Conservation (phyloP, 305 asterid genomes). For the Fraxinus velutina region DNA sequence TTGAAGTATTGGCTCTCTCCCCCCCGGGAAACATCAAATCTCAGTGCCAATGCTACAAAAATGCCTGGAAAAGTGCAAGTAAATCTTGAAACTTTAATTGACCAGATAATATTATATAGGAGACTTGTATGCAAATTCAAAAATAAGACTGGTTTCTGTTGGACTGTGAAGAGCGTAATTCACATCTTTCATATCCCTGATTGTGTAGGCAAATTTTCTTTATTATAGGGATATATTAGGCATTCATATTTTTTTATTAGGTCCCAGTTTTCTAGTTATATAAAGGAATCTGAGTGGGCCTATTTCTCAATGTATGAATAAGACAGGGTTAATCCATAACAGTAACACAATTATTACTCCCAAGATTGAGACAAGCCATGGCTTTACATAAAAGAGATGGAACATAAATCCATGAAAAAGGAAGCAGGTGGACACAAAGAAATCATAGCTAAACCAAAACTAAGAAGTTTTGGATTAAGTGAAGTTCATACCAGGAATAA, state of each 20-base stretch:
- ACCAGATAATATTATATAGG: background rate
- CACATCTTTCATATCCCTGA: background rate
- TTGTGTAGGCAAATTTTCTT: background rate
- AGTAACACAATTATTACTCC: background rate
- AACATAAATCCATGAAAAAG: background rate
- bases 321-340: background rate
- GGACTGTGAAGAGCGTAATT: background rate
- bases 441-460: background rate
- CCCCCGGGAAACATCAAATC: constrained; percentile 91
- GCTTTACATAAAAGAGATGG: background rate
- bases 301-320: background rate
- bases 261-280: background rate
- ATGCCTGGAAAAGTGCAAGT: constrained; percentile 54
- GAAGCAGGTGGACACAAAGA: background rate
- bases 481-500: constrained; percentile 70
- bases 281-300: background rate
- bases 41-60: constrained; percentile 87
- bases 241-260: background rate
- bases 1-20: constrained; percentile 68
- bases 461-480: constrained; percentile 1
- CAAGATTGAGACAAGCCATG: background rate
- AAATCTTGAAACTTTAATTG: background rate
- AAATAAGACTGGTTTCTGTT: background rate
- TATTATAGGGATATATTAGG: background rate
- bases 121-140: background rate